phyloP scores from a whole-genome alignment of 768 basidiomycete species.

The Coprinopsis marcescibilis region DNA sequence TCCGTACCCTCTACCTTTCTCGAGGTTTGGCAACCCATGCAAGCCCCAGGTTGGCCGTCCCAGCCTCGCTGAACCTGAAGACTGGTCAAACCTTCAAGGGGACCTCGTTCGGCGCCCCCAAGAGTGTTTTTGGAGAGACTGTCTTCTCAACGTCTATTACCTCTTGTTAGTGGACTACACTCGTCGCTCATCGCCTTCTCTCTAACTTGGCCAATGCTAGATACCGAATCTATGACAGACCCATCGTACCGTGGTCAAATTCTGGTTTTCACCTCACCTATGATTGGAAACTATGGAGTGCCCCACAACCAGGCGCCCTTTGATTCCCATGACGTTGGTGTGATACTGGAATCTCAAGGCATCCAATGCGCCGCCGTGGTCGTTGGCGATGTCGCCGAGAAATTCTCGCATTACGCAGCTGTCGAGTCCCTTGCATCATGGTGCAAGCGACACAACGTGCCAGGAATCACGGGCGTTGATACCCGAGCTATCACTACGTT shows the following conservation, averaged over 20 bases:
- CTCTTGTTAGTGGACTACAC: constrained; percentile 59
- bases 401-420: constrained; percentile 91
- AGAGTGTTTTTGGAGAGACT: constrained; percentile 90
- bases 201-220: constrained; percentile 34
- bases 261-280: constrained; percentile 95
- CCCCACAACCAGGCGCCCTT: constrained; percentile 71
- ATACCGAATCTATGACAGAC: constrained; percentile 99
- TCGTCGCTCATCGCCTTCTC: constrained; percentile 1
- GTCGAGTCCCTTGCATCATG: constrained; percentile 90
- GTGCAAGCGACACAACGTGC: constrained; percentile 87
- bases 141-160: constrained; percentile 99
- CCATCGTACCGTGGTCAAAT: constrained; percentile 98
- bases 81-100: constrained; percentile 91
- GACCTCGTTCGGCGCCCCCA: constrained; percentile 82
- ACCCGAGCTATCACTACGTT: constrained; percentile 94
- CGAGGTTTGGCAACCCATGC: constrained; percentile 68
- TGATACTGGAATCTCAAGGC: constrained; percentile 80
- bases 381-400: constrained; percentile 91
- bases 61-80: constrained; percentile 88
- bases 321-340: constrained; percentile 75
- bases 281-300: constrained; percentile 99
- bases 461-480: constrained; percentile 95
- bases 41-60: constrained; percentile 40
- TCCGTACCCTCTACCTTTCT: constrained; percentile 43
- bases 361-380: constrained; percentile 92